Evolutionary conservation across 228 moss, liverwort and hornwort genomes (phyloP).

Genomic region (Sphagnum fallax): DNA sequence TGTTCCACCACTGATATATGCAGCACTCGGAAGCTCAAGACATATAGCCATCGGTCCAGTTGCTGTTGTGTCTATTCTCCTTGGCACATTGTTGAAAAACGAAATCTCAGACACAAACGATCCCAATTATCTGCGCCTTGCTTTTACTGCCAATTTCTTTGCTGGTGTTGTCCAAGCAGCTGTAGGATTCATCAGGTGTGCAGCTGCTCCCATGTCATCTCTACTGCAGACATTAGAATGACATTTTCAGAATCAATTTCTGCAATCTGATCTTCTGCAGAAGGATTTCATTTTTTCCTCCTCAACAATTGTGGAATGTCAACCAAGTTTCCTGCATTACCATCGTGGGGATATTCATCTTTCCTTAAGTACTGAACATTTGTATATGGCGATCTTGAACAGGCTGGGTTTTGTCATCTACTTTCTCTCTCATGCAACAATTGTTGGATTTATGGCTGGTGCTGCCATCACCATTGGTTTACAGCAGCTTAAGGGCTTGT

Average conservation of each 20-base stretch:
- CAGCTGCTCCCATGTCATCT: too few relatives aligned
- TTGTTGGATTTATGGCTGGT: conserved; percentile 80
- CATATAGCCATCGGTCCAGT: conserved; percentile 75
- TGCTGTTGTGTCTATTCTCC: conserved; percentile 60
- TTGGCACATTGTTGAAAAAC: conserved; percentile 42
- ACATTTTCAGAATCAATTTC: too few relatives aligned
- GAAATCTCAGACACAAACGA: conserved; percentile 8
- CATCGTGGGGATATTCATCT: too few relatives aligned
- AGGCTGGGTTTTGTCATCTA: conserved; percentile 45
- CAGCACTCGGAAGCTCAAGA: conserved; percentile 50
- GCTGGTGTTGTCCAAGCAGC: conserved; percentile 50
- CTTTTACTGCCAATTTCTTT: conserved; percentile 64
- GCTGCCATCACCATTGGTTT: conserved; percentile 65
- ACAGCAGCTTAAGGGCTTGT: conserved; percentile 65
- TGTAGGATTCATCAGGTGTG: conserved; percentile 51
- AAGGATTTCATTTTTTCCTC: too few relatives aligned
- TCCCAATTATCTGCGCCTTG: conserved; percentile 26
- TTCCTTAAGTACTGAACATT: too few relatives aligned
- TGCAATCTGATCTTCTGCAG: too few relatives aligned
- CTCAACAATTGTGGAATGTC: too few relatives aligned
- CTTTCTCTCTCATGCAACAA: conserved; percentile 62
- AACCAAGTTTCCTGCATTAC: too few relatives aligned
- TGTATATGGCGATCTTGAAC: neutral
- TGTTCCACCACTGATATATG: conserved; percentile 61
- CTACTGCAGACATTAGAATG: too few relatives aligned